Percentiles rank a stretch among this genome's conserved stretches.
Conservation (phyloP, 2,329 filamentous ascomycete genomes). For the Lachnellula suecica region DNA sequence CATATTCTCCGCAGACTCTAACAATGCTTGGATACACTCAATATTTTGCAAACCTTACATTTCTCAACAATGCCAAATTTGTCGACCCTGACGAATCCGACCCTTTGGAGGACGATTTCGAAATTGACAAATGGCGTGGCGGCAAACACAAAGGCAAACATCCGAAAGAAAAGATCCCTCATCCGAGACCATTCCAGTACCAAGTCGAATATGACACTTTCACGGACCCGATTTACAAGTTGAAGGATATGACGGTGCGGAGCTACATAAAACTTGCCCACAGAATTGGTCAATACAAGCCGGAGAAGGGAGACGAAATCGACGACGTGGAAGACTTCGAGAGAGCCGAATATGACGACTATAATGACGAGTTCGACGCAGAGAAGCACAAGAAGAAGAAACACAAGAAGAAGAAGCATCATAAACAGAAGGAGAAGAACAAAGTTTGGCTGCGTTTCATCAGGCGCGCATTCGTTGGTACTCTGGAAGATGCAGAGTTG, state of each 20-base stretch:
- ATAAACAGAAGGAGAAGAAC: conserved; percentile 56
- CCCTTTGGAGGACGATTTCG: conserved; percentile 30
- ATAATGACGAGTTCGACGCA: conserved; percentile 31
- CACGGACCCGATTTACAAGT: conserved; percentile 69
- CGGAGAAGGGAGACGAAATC: conserved; percentile 33
- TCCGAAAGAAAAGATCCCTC: conserved; percentile 50
- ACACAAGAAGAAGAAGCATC: conserved; percentile 47
- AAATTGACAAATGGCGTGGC: conserved; percentile 54
- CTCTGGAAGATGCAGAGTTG: conserved; percentile 65
- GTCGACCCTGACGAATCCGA: conserved; percentile 17
- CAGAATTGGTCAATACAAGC: conserved; percentile 63
- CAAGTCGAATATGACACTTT: conserved; percentile 86
- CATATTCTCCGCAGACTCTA: conserved; percentile 82
- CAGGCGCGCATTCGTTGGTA: conserved; percentile 75
- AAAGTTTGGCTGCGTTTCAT: conserved; percentile 79
- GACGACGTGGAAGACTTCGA: conserved; percentile 22
- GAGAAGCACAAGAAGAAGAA: conserved; percentile 23
- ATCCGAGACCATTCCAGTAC: conserved; percentile 66
- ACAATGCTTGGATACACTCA: conserved; percentile 81
- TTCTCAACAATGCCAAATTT: conserved; percentile 74
- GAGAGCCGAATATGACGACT: conserved; percentile 27
- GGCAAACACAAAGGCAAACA: conserved; percentile 63
- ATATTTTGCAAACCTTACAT: conserved; percentile 91
- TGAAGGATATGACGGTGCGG: conserved; percentile 81
- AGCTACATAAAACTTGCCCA: conserved; percentile 79